These are phyloP conservation scores for Bathelium albidoporum DNA, from an alignment of 495 filamentous ascomycete species.

Conservation along the genomic window DNA sequence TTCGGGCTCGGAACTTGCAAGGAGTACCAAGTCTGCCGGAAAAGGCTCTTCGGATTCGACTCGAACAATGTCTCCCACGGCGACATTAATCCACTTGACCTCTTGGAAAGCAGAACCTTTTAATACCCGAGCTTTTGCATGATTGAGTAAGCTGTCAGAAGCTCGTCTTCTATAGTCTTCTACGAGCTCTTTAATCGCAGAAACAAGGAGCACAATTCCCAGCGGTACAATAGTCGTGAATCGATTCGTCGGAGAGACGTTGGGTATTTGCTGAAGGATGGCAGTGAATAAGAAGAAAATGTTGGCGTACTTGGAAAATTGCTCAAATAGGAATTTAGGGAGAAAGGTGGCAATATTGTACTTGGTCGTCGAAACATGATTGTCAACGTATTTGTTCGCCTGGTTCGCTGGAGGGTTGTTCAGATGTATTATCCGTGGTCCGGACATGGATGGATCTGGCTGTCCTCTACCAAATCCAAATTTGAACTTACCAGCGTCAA, in stretches of 20 bases:
- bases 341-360: constrained; percentile 95
- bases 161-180: constrained; percentile 87
- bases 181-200: constrained; percentile 86
- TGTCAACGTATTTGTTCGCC: constrained; percentile 80
- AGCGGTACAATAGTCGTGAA: constrained; percentile 96
- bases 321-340: constrained; percentile 96
- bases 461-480: constrained; percentile 87
- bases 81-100: constrained; percentile 84
- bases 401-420: constrained; percentile 95
- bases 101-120: constrained; percentile 77
- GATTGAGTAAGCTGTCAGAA: constrained; percentile 80
- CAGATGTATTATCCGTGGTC: constrained; percentile 86
- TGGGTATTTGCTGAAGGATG: constrained; percentile 87
- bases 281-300: constrained; percentile 99
- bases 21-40: constrained; percentile 82
- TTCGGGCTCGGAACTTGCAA: constrained; percentile 94
- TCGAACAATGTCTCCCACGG: constrained; percentile 87
- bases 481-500: constrained; percentile 67
- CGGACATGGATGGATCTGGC: constrained; percentile 77
- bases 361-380: constrained; percentile 95
- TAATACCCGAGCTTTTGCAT: constrained; percentile 74
- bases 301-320: constrained; percentile 99
- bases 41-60: constrained; percentile 96
- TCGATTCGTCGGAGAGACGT: constrained; percentile 84
- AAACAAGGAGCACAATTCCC: constrained; percentile 78